These are phyloP conservation scores for Parathielavia hyrcaniae DNA, from an alignment of 495 filamentous ascomycete genomes.

Conservation along the genomic window DNA sequence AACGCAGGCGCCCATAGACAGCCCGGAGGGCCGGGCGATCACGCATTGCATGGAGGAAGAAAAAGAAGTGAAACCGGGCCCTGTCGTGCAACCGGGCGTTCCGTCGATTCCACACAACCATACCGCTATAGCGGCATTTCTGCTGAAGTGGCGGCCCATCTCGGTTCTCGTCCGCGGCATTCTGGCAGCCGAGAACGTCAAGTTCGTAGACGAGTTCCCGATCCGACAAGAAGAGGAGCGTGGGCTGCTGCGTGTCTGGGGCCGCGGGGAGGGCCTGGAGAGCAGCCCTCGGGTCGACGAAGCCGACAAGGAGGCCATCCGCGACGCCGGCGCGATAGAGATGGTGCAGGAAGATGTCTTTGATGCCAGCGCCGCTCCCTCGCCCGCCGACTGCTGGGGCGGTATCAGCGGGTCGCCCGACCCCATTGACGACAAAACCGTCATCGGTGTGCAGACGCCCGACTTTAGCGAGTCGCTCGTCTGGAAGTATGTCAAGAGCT, in stretches of 20 bases:
- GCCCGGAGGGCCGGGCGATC: constrained; percentile 29
- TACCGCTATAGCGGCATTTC: constrained; percentile 70
- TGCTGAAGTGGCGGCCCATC: constrained; percentile 67
- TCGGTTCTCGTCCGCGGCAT: constrained; percentile 45
- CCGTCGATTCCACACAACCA: constrained; percentile 71
- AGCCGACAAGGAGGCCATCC: constrained; percentile 26
- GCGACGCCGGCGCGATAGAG: constrained; percentile 30
- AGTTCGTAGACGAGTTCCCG: constrained; percentile 58
- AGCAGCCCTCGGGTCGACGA: constrained; percentile 18
- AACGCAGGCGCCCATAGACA: constrained; percentile 18
- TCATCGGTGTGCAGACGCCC: constrained; percentile 48
- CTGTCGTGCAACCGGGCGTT: constrained; percentile 44
- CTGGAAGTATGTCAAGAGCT: constrained; percentile 60
- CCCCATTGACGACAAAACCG: constrained; percentile 39
- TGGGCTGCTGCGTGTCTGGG: constrained; percentile 69
- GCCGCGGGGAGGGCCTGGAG: constrained; percentile 68
- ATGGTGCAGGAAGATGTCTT: constrained; percentile 37
- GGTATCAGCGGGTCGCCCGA: constrained; percentile 43
- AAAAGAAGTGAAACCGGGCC: constrained; percentile 41
- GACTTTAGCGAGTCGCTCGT: constrained; percentile 60
- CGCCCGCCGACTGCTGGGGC: constrained; percentile 44
- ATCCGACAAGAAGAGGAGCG: constrained; percentile 70
- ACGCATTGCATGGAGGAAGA: constrained; percentile 40
- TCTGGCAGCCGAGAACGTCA: constrained; percentile 44
- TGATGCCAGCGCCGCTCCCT: constrained; percentile 46